Percentiles rank a stretch among this genome's conserved stretches.
Evolutionary conservation across 495 filamentous ascomycete species (phyloP).

Genomic region (Barbatosphaeria neglecta): DNA sequence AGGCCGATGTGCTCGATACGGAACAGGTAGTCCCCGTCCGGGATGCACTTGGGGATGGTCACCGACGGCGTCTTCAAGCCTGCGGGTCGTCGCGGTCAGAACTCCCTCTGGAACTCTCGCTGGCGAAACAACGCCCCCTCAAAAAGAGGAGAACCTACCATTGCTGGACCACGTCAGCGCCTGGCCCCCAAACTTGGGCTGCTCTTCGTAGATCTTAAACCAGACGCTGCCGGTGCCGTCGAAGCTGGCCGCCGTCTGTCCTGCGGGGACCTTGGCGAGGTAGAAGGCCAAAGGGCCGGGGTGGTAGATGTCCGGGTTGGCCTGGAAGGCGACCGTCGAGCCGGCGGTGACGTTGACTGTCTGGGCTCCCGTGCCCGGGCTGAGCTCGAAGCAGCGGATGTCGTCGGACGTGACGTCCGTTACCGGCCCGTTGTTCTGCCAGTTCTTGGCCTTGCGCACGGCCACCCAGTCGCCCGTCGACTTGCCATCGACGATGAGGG

Average conservation of each 20-base stretch:
- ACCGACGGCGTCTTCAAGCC: conserved; percentile 23
- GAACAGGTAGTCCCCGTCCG: conserved; percentile 40
- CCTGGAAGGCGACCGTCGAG: conserved; percentile 28
- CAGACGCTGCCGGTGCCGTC: conserved; percentile 31
- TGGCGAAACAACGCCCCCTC: not conserved
- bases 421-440: conserved; percentile 30
- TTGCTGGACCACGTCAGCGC: conserved; percentile 25
- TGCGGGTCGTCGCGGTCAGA: conserved; percentile 3
- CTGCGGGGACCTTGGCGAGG: conserved; percentile 33
- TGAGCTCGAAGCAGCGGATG: conserved; percentile 31
- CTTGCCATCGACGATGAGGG: not conserved
- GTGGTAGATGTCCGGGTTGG: conserved; percentile 26
- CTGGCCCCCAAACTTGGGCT: conserved; percentile 18
- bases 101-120: not conserved
- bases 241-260: conserved; percentile 28
- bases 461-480: conserved; percentile 21
- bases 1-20: conserved; percentile 42
- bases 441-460: conserved; percentile 25
- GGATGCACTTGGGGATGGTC: conserved; percentile 30
- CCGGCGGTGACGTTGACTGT: conserved; percentile 30
- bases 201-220: conserved; percentile 39
- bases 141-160: conserved; percentile 7
- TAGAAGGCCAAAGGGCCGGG: conserved; percentile 27
- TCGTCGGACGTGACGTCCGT: conserved; percentile 29
- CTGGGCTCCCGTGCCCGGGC: conserved; percentile 21